Evolutionary conservation across 2,329 filamentous ascomycete species (phyloP).

Genomic region (Nothopassalora personata): DNA sequence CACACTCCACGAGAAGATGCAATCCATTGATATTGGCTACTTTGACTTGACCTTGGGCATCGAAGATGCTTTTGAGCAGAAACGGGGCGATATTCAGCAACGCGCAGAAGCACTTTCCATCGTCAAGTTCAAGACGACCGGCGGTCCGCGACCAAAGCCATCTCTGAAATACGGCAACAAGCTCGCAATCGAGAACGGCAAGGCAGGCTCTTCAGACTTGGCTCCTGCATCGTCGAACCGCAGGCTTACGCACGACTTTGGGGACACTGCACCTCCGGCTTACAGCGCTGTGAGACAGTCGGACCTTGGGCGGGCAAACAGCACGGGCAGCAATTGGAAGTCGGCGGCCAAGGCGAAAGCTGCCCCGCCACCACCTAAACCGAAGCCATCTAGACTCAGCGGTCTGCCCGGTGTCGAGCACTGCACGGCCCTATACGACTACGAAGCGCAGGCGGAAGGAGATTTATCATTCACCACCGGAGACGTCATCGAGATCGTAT

Average conservation of each 20-base stretch:
- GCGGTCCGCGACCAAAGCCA: constrained; percentile 51
- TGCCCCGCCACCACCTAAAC: constrained; percentile 47
- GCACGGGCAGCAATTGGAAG: constrained; percentile 36
- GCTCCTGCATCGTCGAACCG: constrained; percentile 21
- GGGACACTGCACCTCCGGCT: constrained; percentile 21
- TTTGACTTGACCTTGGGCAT: constrained; percentile 89
- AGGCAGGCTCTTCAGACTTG: constrained; percentile 9
- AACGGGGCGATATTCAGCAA: constrained; percentile 83
- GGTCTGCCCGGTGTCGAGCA: constrained; percentile 62
- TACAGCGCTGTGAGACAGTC: constrained; percentile 18
- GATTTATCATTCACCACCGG: constrained; percentile 86
- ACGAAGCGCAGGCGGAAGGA: constrained; percentile 88
- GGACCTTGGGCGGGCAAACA: constrained; percentile 31
- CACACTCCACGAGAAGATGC: constrained; percentile 96
- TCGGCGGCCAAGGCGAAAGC: constrained; percentile 45
- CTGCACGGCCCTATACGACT: constrained; percentile 90
- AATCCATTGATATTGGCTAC: constrained; percentile 93
- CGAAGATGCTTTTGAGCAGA: constrained; percentile 82
- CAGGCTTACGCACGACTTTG: constrained; percentile 18
- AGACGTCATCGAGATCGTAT: constrained; percentile 83
- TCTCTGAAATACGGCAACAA: constrained; percentile 46
- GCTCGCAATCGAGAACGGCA: constrained; percentile 32
- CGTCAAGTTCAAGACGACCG: constrained; percentile 85
- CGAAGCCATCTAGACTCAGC: constrained; percentile 66
- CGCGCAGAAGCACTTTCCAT: constrained; percentile 78